phyloP scores from a whole-genome alignment of 306 rosid species.

The Medicago ruthenica region DNA sequence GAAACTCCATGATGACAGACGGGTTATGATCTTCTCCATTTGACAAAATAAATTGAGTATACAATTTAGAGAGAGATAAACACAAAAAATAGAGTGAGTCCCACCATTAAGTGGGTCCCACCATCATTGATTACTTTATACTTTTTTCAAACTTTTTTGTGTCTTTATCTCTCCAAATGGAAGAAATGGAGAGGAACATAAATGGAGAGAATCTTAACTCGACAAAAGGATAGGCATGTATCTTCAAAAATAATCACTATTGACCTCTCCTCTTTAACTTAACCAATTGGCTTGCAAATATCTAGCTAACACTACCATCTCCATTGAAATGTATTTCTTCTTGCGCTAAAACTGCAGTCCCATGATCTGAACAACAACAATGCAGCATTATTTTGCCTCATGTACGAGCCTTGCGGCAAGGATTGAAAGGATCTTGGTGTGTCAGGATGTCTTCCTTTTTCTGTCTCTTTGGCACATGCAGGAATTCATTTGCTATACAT shows the following conservation, averaged over 20 bases:
- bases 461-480: conserved; percentile 21
- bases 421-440: conserved; percentile 39
- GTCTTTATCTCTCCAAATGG: too few species aligned
- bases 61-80: too few species aligned
- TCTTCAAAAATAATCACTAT: conserved; percentile 32
- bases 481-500: conserved; percentile 66
- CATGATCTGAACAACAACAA: conserved; percentile 39
- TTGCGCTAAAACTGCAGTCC: conserved; percentile 28
- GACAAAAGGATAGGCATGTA: background rate
- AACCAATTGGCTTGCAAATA: conserved; percentile 40
- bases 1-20: background rate
- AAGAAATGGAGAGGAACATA: too few species aligned
- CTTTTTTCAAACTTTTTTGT: too few species aligned
- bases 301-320: conserved; percentile 44
- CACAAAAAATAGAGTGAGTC: too few species aligned
- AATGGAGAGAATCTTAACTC: too few species aligned
- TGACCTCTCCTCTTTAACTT: conserved; percentile 13
- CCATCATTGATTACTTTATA: too few species aligned
- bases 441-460: conserved; percentile 38
- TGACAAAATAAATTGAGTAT: too few species aligned
- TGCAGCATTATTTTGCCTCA: conserved; percentile 45
- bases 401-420: conserved; percentile 57
- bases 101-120: too few species aligned
- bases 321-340: conserved; percentile 57
- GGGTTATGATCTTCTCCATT: too few species aligned